Conservation (phyloP, 345 rosid genomes). For the Clausena lansium region DNA sequence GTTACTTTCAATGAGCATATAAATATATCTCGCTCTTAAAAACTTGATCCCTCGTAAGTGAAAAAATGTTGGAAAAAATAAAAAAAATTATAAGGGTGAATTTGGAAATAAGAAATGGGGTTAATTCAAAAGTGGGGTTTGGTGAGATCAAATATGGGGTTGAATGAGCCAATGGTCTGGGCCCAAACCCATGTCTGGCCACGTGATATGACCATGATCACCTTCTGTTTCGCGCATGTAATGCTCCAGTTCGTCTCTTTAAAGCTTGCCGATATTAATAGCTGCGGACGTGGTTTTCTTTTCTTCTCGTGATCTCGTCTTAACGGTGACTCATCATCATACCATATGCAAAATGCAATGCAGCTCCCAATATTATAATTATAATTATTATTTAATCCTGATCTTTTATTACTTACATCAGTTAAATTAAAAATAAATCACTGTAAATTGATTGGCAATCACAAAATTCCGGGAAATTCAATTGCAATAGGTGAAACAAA, state of each 20-base stretch:
- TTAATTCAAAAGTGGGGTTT: too few relatives aligned
- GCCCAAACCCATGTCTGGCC: not conserved
- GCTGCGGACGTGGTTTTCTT: not conserved
- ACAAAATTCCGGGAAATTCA: not conserved
- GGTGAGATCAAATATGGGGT: too few relatives aligned
- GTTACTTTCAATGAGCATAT: too few relatives aligned
- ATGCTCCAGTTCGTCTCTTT: not conserved
- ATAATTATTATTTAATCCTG: not conserved
- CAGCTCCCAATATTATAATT: not conserved
- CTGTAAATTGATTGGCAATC: not conserved
- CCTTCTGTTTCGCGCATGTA: not conserved
- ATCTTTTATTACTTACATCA: not conserved
- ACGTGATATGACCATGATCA: constrained; percentile 2
- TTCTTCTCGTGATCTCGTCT: too few relatives aligned
- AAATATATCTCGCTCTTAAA: too few relatives aligned
- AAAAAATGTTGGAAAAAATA: too few relatives aligned
- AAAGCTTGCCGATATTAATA: not conserved
- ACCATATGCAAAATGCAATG: too few relatives aligned
- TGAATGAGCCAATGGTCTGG: not conserved
- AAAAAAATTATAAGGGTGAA: too few relatives aligned
- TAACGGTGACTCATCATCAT: too few relatives aligned
- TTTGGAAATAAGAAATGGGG: too few relatives aligned
- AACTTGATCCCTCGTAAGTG: too few relatives aligned
- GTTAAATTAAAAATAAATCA: not conserved
- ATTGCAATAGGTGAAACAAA: not conserved